Evolutionary conservation across 345 rosid species (phyloP).

Genomic region (Physaria fendleri): DNA sequence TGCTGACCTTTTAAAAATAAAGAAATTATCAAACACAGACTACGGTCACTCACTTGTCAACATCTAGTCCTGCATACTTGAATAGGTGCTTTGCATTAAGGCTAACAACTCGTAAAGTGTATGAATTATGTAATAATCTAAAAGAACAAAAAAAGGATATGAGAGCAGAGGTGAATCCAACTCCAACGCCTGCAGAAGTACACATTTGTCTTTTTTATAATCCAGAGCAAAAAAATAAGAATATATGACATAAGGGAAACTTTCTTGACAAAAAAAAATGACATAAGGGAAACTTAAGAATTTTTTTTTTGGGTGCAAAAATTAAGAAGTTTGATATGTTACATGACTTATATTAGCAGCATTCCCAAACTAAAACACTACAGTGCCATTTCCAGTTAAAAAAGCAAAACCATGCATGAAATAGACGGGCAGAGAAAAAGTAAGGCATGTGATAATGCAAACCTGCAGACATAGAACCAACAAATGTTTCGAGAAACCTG

Average conservation of each 20-base stretch:
- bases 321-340: too few relatives aligned
- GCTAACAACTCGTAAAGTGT: conserved; percentile 35
- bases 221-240: not conserved
- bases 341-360: too few relatives aligned
- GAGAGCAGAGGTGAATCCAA: conserved; percentile 91
- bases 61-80: conserved; percentile 96
- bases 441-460: conserved; percentile 17
- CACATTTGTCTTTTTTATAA: conserved; percentile 17
- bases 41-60: conserved; percentile 76
- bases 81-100: conserved; percentile 88
- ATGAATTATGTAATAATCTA: conserved; percentile 5
- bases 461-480: conserved; percentile 98
- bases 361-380: not conserved
- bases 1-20: conserved; percentile 10
- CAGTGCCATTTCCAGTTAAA: conserved; percentile 8
- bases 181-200: conserved; percentile 81
- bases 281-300: not conserved
- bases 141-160: conserved; percentile 64
- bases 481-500: conserved; percentile 94
- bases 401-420: conserved; percentile 3
- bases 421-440: not conserved
- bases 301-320: too few relatives aligned
- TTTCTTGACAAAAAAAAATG: too few relatives aligned
- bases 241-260: not conserved
- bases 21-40: conserved; percentile 1